Evolutionary conservation across 306 rosid genomes (phyloP).

Genomic region (Sechiopsis laciniata): DNA sequence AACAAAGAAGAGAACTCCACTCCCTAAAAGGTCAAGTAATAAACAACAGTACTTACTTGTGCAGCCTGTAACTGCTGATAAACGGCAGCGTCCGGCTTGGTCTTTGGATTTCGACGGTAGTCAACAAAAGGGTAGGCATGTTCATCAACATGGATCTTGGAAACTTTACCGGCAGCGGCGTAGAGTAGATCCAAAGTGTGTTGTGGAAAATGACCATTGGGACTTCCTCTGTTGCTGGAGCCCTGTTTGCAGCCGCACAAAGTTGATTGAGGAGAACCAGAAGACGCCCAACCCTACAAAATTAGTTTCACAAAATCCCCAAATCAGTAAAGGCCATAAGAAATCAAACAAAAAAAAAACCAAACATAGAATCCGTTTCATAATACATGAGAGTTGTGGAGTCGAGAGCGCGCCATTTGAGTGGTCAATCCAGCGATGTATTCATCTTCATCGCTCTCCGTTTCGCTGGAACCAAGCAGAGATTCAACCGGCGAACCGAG

Average conservation of each 20-base stretch:
- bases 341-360: background rate
- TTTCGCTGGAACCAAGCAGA: constrained; percentile 46
- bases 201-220: constrained; percentile 26
- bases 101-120: constrained; percentile 20
- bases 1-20: background rate
- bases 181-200: constrained; percentile 46
- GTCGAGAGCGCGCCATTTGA: constrained; percentile 40
- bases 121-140: constrained; percentile 12
- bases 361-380: background rate
- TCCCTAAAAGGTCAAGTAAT: background rate
- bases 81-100: constrained; percentile 32
- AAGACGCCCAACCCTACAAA: constrained; percentile 12
- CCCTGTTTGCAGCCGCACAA: constrained; percentile 39
- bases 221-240: constrained; percentile 39
- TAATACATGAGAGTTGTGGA: constrained; percentile 38
- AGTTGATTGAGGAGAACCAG: constrained; percentile 50
- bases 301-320: background rate
- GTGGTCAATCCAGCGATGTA: constrained; percentile 59
- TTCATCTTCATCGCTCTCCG: constrained; percentile 75
- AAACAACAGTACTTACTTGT: constrained; percentile 25
- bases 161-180: constrained; percentile 45
- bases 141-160: constrained; percentile 36
- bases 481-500: constrained; percentile 57
- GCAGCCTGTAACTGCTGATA: constrained; percentile 35
- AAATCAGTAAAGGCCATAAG: background rate